Base-by-base conservation (phyloP, 2,329 filamentous ascomycete genomes). In the Exophiala sp. region DNA sequence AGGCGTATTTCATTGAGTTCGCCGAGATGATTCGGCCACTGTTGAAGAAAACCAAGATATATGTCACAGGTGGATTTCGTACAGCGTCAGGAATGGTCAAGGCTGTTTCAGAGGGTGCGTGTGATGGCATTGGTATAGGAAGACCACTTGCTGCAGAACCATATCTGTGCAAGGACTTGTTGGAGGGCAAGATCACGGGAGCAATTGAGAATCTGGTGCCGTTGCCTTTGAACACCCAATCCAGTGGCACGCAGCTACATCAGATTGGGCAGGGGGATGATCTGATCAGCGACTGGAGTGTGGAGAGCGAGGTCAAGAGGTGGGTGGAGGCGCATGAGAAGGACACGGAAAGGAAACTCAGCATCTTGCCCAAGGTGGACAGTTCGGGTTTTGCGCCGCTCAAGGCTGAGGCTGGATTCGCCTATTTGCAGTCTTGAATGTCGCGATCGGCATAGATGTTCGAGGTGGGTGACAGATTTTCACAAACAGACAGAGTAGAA, bases 331-430 rank as follows among this genome's bases (percentile, higher is more conserved):
- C 57, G 41, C 48, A 58, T 29, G 51, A 58, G 12, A 58, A 48
- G 32, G 59, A 62, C 41, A 68, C 6, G n/a, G 51, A 9, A 50
- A 59, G 32, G 57, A 67, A 46, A 60, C 52, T 38, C 45, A 61
- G 36, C 34, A 58, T 14, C n/a, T 68, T 5, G 62, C 67, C 7
- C 12, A 50, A 34, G 55, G 60, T 20, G 62, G 69, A 70, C 67
- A 70, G 70, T 67, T 69, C 66, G 64, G 68, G 69, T 65, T 69
- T 71, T 44, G 40, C 58, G 16, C 38, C 45, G 6, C 42, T 61
- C 14, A 59, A 57, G 38, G 53, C 56, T n/a, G 51, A 59, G 33
- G 43, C 46, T 51, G 59, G 59, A 10, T 62, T 59, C 54, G 52
- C 50, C 5, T 62, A 60, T 54, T 36, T 62, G 39, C 33, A 47